Evolutionary conservation across 1,284 basidiomycete species (phyloP).

Genomic region (Naganishia liquefaciens): DNA sequence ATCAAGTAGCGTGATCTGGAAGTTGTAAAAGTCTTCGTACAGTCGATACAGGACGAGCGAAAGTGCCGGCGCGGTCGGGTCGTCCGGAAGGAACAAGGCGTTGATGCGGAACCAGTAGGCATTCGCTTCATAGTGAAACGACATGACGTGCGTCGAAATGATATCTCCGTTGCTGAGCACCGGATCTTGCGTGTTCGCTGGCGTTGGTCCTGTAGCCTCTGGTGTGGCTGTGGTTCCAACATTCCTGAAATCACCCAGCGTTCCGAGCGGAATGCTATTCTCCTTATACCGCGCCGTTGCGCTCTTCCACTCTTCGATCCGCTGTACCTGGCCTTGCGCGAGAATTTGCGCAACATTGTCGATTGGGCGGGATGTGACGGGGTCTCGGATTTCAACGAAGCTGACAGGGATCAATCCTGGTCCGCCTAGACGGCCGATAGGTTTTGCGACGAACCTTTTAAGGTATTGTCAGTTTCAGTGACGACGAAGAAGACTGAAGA

Average conservation of each 20-base stretch:
- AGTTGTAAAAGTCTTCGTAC: conserved; percentile 98
- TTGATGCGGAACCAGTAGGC: conserved; percentile 98
- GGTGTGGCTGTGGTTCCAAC: conserved; percentile 2
- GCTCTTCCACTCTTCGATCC: conserved; percentile 97
- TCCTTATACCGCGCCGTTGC: conserved; percentile 94
- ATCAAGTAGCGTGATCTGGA: conserved; percentile 85
- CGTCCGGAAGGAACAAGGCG: conserved; percentile 80
- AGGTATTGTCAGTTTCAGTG: not conserved
- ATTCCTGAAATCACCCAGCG: conserved; percentile 64
- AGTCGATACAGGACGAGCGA: conserved; percentile 88
- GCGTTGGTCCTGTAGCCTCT: not conserved
- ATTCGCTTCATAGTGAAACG: conserved; percentile 93
- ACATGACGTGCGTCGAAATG: conserved; percentile 84
- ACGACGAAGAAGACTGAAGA: not conserved
- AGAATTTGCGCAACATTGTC: conserved; percentile 75
- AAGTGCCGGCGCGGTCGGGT: conserved; percentile 65
- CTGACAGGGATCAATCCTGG: conserved; percentile 95
- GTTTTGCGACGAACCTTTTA: conserved; percentile 72
- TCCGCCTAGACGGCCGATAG: conserved; percentile 88
- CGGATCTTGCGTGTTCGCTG: not conserved
- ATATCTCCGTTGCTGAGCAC: conserved; percentile 64
- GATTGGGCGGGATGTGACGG: conserved; percentile 71
- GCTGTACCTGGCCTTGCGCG: conserved; percentile 80
- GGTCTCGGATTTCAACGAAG: conserved; percentile 94
- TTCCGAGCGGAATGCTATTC: conserved; percentile 89